Base-by-base conservation (phyloP, 2,329 filamentous ascomycete genomes). In the Hymenotorrendiella dingleyae region DNA sequence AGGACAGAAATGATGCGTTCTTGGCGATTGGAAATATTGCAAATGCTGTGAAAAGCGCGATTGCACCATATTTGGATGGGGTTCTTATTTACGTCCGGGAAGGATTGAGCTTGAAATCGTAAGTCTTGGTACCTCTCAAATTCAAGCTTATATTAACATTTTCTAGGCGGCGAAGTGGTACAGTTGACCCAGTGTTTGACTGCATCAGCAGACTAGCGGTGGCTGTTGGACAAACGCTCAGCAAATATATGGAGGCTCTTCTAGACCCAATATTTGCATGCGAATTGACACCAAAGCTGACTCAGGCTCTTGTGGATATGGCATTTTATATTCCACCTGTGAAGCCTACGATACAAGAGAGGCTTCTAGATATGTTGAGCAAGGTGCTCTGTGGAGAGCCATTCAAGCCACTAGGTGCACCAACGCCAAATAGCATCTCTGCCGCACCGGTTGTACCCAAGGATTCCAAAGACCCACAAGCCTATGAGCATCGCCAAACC, bases 291-390 rank as follows among this genome's bases (percentile, higher is more conserved):
- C 86, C 91, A 43, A 93, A 94, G 53, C 75, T 98, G 19, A 96
- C 91, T 0, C 90, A 97, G 62, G 94, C 94, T 3, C 72, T 98
- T 41, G 90, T 97, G 17, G 94, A 98, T 59, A 96, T 98, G 86
- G 93, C 93, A 21, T 94, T 97, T 61, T 97, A 98, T 61, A 96
- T 98, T 35, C 93, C 91, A 0, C 89, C 94, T 0, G 88, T 96
- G 44, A 93, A 94, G 61, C 77, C 85, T 2, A 90, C 81, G 6
- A 97, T 98, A 29, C 93, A 98, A 60, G 91, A 96, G 58, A 83
- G 93, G 54, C 70, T 98, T 19, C 75, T 98, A 10, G 89, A 98
- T 59, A 90, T 98, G 76, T 76, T 98, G 28, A 97, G 93, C 64
- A 80, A 91, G 50, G 91, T 97, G 3, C 76, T 98, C 2, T 94